Conservation (phyloP, 495 filamentous ascomycete genomes). For the Aspergillus hancockii region DNA sequence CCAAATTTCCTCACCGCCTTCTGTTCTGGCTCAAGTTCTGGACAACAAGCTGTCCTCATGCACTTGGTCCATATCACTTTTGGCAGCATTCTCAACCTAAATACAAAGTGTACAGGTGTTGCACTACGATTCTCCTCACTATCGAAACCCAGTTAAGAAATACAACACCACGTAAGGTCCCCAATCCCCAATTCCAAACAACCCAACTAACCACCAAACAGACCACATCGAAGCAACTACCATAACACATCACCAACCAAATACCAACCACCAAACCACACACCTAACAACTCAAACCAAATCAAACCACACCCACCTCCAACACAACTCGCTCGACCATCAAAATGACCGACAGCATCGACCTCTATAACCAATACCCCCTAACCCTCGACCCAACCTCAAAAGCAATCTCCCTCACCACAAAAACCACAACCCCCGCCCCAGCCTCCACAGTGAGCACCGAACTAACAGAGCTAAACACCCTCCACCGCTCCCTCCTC, state of each 20-base stretch:
- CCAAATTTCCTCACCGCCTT: slow-evolving; percentile 17
- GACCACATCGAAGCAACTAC: not conserved
- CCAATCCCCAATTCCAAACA: not conserved
- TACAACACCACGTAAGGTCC: not conserved
- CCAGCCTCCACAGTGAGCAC: slow-evolving; percentile 48
- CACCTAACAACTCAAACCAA: not conserved
- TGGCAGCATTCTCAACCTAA: not conserved
- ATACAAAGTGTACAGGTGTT: not conserved
- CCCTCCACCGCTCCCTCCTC: slow-evolving; percentile 71
- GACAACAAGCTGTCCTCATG: slow-evolving; percentile 11
- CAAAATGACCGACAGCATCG: slow-evolving; percentile 46
- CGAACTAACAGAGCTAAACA: slow-evolving; percentile 72
- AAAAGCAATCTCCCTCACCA: slow-evolving; percentile 71
- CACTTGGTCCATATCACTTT: not conserved
- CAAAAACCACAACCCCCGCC: slow-evolving; percentile 29
- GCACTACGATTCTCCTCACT: not conserved
- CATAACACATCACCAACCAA: not conserved
- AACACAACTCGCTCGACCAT: no score
- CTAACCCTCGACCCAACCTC: slow-evolving; percentile 74
- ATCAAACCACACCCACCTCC: slow-evolving; percentile 2
- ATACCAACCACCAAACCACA: not conserved
- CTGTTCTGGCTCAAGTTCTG: slow-evolving; percentile 2
- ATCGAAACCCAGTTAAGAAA: not conserved
- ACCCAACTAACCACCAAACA: not conserved
- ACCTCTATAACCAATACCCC: slow-evolving; percentile 82